Conservation (phyloP, 1,284 basidiomycete genomes). For the Microbotryum silenes-acaulis region DNA sequence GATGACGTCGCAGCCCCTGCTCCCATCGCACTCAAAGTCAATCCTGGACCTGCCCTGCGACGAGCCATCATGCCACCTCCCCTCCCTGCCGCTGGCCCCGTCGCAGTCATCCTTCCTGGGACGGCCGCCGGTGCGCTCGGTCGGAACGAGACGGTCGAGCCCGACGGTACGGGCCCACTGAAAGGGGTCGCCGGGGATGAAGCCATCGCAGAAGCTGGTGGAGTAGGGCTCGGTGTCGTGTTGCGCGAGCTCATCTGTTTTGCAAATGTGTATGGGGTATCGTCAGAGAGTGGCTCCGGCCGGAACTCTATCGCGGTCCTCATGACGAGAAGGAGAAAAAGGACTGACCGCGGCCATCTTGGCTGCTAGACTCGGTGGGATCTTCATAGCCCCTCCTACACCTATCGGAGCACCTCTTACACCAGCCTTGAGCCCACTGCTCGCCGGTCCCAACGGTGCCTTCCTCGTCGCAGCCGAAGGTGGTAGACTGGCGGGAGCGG, state of each 20-base stretch:
- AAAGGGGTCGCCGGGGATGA: not conserved
- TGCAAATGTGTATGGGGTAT: not conserved
- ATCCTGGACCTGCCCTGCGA: conserved; percentile 37
- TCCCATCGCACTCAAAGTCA: conserved; percentile 40
- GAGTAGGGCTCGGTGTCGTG: not conserved
- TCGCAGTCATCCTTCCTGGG: not conserved
- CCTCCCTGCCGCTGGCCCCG: conserved; percentile 31
- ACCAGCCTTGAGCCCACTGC: conserved; percentile 15
- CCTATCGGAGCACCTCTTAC: conserved; percentile 33
- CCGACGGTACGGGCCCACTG: conserved; percentile 35
- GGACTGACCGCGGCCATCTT: conserved; percentile 76
- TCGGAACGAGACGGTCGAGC: conserved; percentile 36
- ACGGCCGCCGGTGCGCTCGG: conserved; percentile 29
- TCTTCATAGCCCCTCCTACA: conserved; percentile 35
- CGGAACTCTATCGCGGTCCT: not conserved
- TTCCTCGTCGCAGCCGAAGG: not conserved
- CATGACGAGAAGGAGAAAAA: too few relatives aligned
- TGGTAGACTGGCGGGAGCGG: conserved; percentile 1
- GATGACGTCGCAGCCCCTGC: conserved; percentile 26
- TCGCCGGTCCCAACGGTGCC: not conserved
- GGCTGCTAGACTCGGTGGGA: conserved; percentile 81
- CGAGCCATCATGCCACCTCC: conserved; percentile 37
- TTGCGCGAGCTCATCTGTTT: not conserved
- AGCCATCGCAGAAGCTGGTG: not conserved
- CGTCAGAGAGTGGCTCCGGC: not conserved